These are phyloP conservation scores for Amylostereum areolatum DNA, from an alignment of 1,284 basidiomycete species.

Conservation along the genomic window DNA sequence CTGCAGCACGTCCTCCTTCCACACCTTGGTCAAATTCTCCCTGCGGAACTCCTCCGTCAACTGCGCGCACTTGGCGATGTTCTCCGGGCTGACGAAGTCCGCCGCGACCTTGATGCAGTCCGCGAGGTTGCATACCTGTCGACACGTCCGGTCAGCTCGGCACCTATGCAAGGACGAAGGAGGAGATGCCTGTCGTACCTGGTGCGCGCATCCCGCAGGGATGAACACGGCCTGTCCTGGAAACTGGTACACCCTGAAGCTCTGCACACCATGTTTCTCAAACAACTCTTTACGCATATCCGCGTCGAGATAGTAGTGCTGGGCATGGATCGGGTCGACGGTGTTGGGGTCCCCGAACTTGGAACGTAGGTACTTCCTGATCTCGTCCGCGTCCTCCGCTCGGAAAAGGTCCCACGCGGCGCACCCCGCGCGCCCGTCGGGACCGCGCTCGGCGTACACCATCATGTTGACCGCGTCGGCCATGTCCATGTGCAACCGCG, in stretches of 20 bases:
- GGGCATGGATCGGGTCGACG: conserved; percentile 81
- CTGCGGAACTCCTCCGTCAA: conserved; percentile 77
- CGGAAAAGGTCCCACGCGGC: conserved; percentile 87
- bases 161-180: neutral
- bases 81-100: conserved; percentile 89
- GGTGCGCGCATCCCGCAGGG: conserved; percentile 87
- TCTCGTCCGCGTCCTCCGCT: conserved; percentile 64
- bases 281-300: conserved; percentile 56
- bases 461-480: conserved; percentile 88
- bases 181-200: conserved; percentile 41
- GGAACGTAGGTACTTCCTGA: conserved; percentile 60
- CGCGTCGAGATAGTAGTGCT: conserved; percentile 74
- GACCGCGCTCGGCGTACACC: conserved; percentile 54
- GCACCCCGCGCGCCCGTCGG: conserved; percentile 59
- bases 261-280: conserved; percentile 56
- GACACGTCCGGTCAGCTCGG: neutral
- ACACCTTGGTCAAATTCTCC: conserved; percentile 70
- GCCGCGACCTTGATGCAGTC: conserved; percentile 90
- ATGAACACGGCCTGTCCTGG: conserved; percentile 88
- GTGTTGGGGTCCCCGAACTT: conserved; percentile 35
- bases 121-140: conserved; percentile 72
- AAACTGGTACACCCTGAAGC: conserved; percentile 74
- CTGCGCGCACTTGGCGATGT: conserved; percentile 70
- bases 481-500: conserved; percentile 87
- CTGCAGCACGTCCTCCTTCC: conserved; percentile 90